Conservation (phyloP, 768 basidiomycete species). For the Psilocybe sp. region DNA sequence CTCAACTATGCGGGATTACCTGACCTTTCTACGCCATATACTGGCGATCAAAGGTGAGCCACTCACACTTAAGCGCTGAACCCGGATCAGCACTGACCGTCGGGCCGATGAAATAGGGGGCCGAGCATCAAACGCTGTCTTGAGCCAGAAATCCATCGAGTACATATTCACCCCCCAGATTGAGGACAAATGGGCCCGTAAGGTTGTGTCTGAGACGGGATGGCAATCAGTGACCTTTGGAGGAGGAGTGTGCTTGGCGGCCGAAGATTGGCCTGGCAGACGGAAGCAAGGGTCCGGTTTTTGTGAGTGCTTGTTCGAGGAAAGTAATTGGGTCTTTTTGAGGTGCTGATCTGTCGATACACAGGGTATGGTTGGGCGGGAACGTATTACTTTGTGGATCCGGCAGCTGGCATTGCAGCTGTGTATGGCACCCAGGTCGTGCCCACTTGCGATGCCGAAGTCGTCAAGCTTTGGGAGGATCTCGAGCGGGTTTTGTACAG, state of each 20-base stretch:
- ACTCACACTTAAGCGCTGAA: not conserved
- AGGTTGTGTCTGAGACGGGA: not conserved
- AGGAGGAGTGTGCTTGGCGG: constrained; percentile 15
- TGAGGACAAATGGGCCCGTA: not conserved
- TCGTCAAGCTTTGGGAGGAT: constrained; percentile 16
- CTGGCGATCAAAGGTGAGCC: constrained; percentile 25
- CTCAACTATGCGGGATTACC: constrained; percentile 25
- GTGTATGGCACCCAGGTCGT: constrained; percentile 33
- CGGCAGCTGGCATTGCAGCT: constrained; percentile 29
- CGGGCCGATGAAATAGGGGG: constrained; percentile 1
- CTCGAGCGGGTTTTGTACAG: constrained; percentile 26
- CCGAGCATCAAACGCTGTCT: constrained; percentile 16
- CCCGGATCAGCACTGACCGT: not conserved
- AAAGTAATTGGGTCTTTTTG: no score
- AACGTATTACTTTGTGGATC: constrained; percentile 32
- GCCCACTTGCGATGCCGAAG: constrained; percentile 20
- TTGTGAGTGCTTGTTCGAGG: constrained; percentile 15
- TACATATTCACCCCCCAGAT: constrained; percentile 19
- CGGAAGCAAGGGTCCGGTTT: constrained; percentile 25
- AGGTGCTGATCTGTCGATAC: not conserved
- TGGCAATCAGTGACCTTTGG: constrained; percentile 12
- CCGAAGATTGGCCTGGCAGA: constrained; percentile 22
- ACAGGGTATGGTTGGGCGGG: constrained; percentile 36
- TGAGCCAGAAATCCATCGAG: constrained; percentile 8
- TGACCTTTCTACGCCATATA: constrained; percentile 29